Conservation (phyloP, 208 protist genomes). For the Novymonas esmeraldas region DNA sequence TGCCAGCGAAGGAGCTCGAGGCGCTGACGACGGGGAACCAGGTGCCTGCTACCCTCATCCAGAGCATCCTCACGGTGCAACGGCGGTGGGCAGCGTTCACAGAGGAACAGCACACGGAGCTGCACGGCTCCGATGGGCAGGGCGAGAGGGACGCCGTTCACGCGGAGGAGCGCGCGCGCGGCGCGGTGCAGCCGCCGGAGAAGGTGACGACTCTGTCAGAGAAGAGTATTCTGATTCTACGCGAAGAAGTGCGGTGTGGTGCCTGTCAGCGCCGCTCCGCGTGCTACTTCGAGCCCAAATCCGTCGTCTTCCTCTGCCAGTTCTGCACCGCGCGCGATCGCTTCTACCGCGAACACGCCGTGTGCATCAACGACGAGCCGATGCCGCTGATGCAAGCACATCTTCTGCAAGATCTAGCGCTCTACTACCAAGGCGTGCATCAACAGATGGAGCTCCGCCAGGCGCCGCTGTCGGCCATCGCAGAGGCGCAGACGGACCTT, state of each 20-base stretch:
- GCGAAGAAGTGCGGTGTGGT: slow-evolving; percentile 53
- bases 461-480: slow-evolving; percentile 41
- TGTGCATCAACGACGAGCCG: slow-evolving; percentile 87
- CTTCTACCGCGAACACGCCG: slow-evolving; percentile 77
- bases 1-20: slow-evolving; percentile 30
- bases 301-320: slow-evolving; percentile 74
- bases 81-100: slow-evolving; percentile 13
- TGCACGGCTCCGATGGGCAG: slow-evolving; percentile 6
- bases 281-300: slow-evolving; percentile 68
- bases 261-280: slow-evolving; percentile 61
- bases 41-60: slow-evolving; percentile 19
- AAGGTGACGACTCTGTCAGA: slow-evolving; percentile 40
- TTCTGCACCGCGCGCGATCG: slow-evolving; percentile 81
- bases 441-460: slow-evolving; percentile 48
- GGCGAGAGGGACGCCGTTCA: not conserved
- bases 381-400: slow-evolving; percentile 50
- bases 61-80: slow-evolving; percentile 32
- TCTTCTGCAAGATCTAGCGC: slow-evolving; percentile 51
- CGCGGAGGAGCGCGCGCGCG: slow-evolving; percentile 12
- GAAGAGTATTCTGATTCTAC: slow-evolving; percentile 45
- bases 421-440: slow-evolving; percentile 40
- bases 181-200: not conserved
- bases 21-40: slow-evolving; percentile 26
- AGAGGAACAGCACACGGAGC: slow-evolving; percentile 7
- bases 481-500: slow-evolving; percentile 31